Percentiles rank a stretch among this genome's conserved stretches.
Evolutionary conservation across 192 early-diverging fungal species (phyloP).

Genomic region (Entomortierella beljakovae): DNA sequence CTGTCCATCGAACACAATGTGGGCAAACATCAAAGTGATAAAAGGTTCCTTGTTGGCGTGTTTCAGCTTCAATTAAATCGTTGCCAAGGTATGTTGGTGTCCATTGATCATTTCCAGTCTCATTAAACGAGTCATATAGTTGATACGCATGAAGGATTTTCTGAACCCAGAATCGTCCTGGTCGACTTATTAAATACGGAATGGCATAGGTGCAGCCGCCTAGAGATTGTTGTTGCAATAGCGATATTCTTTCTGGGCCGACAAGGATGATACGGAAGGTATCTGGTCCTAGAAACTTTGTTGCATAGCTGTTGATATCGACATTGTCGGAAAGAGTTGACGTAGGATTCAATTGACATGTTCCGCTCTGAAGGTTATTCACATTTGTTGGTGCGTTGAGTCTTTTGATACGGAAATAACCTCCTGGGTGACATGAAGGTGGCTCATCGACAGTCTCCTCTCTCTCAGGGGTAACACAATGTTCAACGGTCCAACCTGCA

Average conservation of each 20-base stretch:
- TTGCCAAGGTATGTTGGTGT: conserved; percentile 22
- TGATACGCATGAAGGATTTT: conserved; percentile 32
- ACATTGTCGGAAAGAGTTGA: conserved; percentile 4
- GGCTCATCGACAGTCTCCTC: background rate
- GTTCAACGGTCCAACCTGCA: conserved; percentile 25
- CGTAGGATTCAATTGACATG: conserved; percentile 6
- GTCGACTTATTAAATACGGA: conserved; percentile 46
- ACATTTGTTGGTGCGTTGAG: background rate
- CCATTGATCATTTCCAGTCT: background rate
- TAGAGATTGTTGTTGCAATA: conserved; percentile 40
- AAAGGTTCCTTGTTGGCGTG: background rate
- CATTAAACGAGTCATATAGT: conserved; percentile 31
- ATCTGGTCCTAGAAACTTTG: conserved; percentile 24
- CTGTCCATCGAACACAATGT: conserved; percentile 23
- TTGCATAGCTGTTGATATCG: conserved; percentile 16
- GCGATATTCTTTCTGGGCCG: conserved; percentile 33
- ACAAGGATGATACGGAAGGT: conserved; percentile 34
- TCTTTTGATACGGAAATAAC: conserved; percentile 37
- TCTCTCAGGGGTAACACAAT: conserved; percentile 23
- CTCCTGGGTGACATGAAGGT: conserved; percentile 31
- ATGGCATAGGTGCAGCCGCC: conserved; percentile 36
- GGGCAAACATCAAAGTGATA: conserved; percentile 37
- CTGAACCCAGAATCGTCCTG: conserved; percentile 47
- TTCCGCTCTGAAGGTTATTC: background rate
- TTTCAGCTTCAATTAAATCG: conserved; percentile 11